Base-by-base conservation (phyloP, 169 alveolate species). In the Plasmodium chabaudi region DNA sequence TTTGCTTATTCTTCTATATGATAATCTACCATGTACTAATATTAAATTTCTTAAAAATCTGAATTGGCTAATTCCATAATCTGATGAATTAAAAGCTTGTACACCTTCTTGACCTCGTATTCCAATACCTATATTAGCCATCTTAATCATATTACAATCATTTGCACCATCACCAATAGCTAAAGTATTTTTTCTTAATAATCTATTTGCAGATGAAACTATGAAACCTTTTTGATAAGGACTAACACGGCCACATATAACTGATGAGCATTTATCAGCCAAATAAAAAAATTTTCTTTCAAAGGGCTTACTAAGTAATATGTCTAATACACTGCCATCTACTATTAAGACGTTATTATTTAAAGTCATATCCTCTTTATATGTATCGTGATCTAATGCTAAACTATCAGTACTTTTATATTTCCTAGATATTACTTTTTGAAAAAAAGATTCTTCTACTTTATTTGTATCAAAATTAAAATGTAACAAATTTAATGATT, bases 111-210 rank as follows among this genome's bases (percentile, higher is more conserved):
- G 93, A 42, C 99, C 99, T 73, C 95, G 93, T 44, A 97, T 95
- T 17, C 99, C 99, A n/a, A 98, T 97, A 21, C 99, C 99, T 13
- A 98, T 98, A 71, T 98, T 97, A 39, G 99, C 99, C 55, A 96
- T 98, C 91, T 96, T 95, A 51, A 99, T 97, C 99, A 99, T 99
- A 25, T 98, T 97, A 21, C 98, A 99, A 93, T 99, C 99, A 95
- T 99, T 98, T 9, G 99, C 99, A 12, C 99, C 99, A 93, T 99
- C 99, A 7, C 99, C 99, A 47, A 97, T 94, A 15, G 99, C 98
- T 64, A 96, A 70, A 89, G 97, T 91, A 49, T 93, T 93, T 74
- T 95, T 94, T 93, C 94, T 68, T 88, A 89, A 49, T 92, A 95
- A 67, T 92, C 93, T 49, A 42, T 88, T 77, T 13, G 93, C 93